Evolutionary conservation across 2,329 filamentous ascomycete species (phyloP).

Genomic region (Stemphylium beticola): DNA sequence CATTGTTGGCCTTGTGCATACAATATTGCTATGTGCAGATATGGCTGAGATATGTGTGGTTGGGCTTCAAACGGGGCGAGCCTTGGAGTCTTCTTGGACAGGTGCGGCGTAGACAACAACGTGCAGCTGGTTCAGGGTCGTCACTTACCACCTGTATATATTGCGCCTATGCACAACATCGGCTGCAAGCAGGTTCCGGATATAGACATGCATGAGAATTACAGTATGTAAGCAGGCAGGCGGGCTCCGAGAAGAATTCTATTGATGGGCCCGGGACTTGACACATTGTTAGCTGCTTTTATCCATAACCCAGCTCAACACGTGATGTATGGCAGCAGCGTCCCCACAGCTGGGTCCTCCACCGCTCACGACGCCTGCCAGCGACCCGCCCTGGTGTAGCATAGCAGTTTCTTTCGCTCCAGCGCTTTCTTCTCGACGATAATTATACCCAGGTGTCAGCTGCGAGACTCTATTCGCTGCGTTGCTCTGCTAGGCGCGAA

Average conservation of each 20-base stretch:
- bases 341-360: conserved; percentile 24
- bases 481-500: conserved; percentile 36
- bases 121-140: conserved; percentile 7
- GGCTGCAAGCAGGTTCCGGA: conserved; percentile 15
- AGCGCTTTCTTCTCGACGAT: conserved; percentile 16
- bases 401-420: conserved; percentile 26
- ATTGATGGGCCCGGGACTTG: conserved; percentile 15
- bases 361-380: conserved; percentile 27
- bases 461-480: conserved; percentile 39
- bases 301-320: conserved; percentile 19
- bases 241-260: conserved; percentile 17
- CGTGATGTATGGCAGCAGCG: conserved; percentile 20
- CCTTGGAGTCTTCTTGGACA: conserved; percentile 8
- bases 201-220: conserved; percentile 16
- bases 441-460: conserved; percentile 19
- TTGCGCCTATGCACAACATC: conserved; percentile 26
- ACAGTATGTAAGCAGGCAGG: conserved; percentile 17
- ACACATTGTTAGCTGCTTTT: conserved; percentile 24
- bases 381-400: conserved; percentile 28
- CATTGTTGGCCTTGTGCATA: background rate
- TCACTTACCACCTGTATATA: conserved; percentile 15
- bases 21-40: conserved; percentile 5
- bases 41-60: background rate
- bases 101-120: conserved; percentile 1
- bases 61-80: background rate